Conservation (phyloP, 306 rosid species). For the Rosa rugosa region DNA sequence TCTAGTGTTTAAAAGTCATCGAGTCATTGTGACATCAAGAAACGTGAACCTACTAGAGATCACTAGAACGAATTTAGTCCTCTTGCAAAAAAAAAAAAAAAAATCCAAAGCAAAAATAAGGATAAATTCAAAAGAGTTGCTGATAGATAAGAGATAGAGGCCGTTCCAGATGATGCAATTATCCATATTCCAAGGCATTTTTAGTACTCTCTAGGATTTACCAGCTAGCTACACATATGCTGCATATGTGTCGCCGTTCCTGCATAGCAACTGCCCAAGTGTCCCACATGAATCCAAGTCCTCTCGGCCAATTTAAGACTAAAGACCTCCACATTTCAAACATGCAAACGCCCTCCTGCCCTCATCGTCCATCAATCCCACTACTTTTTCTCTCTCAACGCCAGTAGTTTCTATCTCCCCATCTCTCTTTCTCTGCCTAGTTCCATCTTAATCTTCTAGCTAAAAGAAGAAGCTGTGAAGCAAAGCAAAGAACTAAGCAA, state of each 20-base stretch:
- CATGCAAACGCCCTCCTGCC: slow-evolving; percentile 50
- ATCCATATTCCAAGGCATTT: slow-evolving; percentile 3
- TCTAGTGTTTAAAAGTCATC: neutral
- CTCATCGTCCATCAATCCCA: neutral
- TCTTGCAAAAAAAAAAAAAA: neutral
- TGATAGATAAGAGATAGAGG: slow-evolving; percentile 10
- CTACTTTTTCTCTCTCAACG: neutral
- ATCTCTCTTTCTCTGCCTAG: neutral
- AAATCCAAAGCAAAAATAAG: too few relatives aligned
- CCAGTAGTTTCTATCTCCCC: neutral
- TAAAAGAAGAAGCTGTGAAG: neutral
- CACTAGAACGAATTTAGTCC: neutral
- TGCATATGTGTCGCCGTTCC: slow-evolving; percentile 40
- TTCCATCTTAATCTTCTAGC: neutral
- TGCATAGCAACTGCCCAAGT: slow-evolving; percentile 42
- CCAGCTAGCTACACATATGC: slow-evolving; percentile 41
- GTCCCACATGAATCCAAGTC: slow-evolving; percentile 37
- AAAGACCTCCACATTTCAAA: slow-evolving; percentile 48
- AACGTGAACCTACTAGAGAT: neutral
- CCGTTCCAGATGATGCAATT: slow-evolving; percentile 8
- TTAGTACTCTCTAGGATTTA: neutral
- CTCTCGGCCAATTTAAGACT: slow-evolving; percentile 38
- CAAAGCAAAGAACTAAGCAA: neutral
- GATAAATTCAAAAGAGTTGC: neutral
- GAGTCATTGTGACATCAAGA: neutral